Conservation (phyloP, 805 yeast genomes). For the Priceomyces medius region DNA sequence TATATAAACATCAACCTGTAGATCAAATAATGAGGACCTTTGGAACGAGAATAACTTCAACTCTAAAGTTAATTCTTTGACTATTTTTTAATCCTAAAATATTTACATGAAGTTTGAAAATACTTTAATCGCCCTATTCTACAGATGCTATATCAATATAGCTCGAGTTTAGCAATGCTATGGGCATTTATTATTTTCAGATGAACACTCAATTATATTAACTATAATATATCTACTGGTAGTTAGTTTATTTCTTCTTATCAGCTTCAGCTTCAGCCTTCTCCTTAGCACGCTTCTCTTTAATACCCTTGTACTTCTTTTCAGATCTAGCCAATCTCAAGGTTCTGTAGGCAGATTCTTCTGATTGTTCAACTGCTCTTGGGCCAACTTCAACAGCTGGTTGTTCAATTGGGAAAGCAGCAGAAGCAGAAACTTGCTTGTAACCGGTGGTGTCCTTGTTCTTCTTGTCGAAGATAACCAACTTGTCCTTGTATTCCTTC, state of each 20-base stretch:
- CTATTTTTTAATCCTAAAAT: too few relatives aligned
- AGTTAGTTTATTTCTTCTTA: conserved; percentile 71
- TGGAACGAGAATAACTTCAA: too few relatives aligned
- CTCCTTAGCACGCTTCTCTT: conserved; percentile 96
- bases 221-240: conserved; percentile 7
- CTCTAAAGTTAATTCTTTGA: too few relatives aligned
- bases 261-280: conserved; percentile 99
- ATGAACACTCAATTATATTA: conserved; percentile 6
- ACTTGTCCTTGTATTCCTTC: conserved; percentile 92
- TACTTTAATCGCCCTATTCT: too few relatives aligned
- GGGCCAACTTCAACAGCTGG: conserved; percentile 68
- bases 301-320: conserved; percentile 91
- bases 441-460: conserved; percentile 60
- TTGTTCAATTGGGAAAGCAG: conserved; percentile 91
- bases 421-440: conserved; percentile 73
- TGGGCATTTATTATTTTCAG: background rate
- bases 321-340: conserved; percentile 94
- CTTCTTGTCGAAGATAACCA: conserved; percentile 94
- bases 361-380: conserved; percentile 83
- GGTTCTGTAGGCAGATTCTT: conserved; percentile 82
- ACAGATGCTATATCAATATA: too few relatives aligned
- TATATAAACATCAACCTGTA: background rate
- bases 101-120: too few relatives aligned
- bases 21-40: background rate
- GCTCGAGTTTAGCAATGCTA: too few relatives aligned